Conservation (phyloP, 495 filamentous ascomycete genomes). For the Hyaloscypha variabilis region DNA sequence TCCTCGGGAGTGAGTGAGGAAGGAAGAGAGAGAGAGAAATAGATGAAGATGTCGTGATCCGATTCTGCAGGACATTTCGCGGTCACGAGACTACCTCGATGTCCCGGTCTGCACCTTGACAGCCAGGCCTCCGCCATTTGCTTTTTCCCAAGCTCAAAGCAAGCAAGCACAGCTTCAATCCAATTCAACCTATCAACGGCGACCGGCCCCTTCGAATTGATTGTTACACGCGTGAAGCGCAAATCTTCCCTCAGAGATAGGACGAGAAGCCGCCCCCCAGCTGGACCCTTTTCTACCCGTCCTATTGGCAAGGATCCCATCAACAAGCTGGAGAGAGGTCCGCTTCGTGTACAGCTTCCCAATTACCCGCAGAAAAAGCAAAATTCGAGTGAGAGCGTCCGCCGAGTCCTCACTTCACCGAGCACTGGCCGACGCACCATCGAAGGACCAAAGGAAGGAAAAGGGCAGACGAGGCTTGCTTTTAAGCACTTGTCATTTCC, state of each 20-base stretch:
- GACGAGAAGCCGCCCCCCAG: constrained; percentile 7
- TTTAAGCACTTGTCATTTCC: neutral
- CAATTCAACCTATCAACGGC: constrained; percentile 8
- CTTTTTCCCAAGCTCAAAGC: neutral
- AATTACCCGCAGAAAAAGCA: neutral
- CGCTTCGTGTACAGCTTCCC: neutral
- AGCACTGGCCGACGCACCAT: neutral
- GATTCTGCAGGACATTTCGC: neutral
- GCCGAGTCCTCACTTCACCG: neutral
- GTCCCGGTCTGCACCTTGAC: constrained; percentile 4
- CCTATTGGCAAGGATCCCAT: neutral
- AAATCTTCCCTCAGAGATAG: constrained; percentile 7
- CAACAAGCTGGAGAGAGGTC: neutral
- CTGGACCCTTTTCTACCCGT: neutral
- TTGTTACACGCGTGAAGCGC: constrained; percentile 18
- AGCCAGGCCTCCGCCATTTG: neutral
- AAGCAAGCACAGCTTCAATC: neutral
- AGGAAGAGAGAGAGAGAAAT: neutral
- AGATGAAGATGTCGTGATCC: neutral
- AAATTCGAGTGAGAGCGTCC: neutral
- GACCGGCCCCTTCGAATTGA: neutral
- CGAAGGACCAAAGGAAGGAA: neutral
- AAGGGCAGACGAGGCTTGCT: neutral
- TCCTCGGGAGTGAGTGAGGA: neutral
- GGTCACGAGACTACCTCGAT: neutral